A percentile compares a stretch with the other conserved stretches of the same genome.
Conservation (phyloP, 257 asterid genomes). For the Ligustrum vulgare region DNA sequence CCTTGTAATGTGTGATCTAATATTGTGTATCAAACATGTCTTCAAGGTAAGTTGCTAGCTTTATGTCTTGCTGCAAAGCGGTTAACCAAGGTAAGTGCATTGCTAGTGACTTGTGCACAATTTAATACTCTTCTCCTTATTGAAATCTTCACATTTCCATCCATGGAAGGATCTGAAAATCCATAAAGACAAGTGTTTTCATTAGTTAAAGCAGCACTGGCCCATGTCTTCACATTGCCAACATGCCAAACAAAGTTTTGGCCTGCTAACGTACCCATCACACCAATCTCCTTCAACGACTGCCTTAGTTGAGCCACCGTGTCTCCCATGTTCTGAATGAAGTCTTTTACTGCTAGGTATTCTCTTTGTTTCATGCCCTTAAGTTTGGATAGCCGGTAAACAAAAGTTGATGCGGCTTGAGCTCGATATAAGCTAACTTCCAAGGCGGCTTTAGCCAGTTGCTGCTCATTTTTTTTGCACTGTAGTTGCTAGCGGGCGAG, state of each 20-base stretch:
- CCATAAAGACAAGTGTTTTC: constrained; percentile 45
- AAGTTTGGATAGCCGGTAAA: constrained; percentile 7
- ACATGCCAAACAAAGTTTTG: constrained; percentile 24
- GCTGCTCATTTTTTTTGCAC: constrained; percentile 6
- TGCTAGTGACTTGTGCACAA: constrained; percentile 42
- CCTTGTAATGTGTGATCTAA: not conserved
- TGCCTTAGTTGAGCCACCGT: constrained; percentile 34
- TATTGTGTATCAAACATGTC: not conserved
- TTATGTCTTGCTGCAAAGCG: constrained; percentile 28
- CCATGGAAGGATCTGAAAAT: constrained; percentile 20
- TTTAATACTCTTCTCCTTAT: constrained; percentile 22
- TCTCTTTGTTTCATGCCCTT: constrained; percentile 11
- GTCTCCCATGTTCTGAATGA: constrained; percentile 34
- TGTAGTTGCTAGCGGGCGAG: constrained; percentile 14
- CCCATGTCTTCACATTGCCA: constrained; percentile 43
- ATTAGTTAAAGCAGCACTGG: constrained; percentile 47
- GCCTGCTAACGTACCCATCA: not conserved
- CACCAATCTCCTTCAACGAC: constrained; percentile 25
- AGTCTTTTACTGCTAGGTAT: constrained; percentile 33
- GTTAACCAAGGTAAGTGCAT: constrained; percentile 41
- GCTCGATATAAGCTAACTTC: constrained; percentile 17
- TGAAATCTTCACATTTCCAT: constrained; percentile 30
- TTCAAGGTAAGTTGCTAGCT: not conserved
- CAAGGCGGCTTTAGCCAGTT: constrained; percentile 22
- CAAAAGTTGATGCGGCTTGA: constrained; percentile 5